phyloP scores from a whole-genome alignment of 1,284 basidiomycete genomes.

The Fomes fomentarius region DNA sequence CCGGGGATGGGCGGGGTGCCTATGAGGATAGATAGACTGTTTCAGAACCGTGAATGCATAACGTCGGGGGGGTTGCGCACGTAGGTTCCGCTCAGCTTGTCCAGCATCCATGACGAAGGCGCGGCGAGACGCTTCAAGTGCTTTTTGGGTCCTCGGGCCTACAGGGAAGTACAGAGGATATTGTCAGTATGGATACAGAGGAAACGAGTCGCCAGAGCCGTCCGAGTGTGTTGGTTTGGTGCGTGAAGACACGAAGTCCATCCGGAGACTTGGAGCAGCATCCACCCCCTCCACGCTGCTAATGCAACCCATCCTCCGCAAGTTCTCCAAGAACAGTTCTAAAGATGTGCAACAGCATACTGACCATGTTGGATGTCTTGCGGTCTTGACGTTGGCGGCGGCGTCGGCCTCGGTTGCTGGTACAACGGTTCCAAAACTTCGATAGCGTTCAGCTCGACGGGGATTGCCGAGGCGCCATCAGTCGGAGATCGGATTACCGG shows the following conservation, averaged over 20 bases:
- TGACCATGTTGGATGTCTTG: slow-evolving; percentile 45
- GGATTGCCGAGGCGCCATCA: slow-evolving; percentile 16
- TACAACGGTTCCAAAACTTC: slow-evolving; percentile 22
- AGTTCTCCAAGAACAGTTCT: slow-evolving; percentile 20
- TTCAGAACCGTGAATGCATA: not conserved
- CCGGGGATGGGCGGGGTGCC: slow-evolving; percentile 96
- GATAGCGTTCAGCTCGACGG: slow-evolving; percentile 25
- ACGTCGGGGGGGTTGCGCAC: slow-evolving; percentile 54
- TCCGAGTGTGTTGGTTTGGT: slow-evolving; percentile 13
- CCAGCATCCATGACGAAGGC: slow-evolving; percentile 99
- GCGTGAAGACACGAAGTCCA: slow-evolving; percentile 29
- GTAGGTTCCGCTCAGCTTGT: slow-evolving; percentile 98
- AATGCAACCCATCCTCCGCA: slow-evolving; percentile 19
- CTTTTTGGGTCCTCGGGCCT: slow-evolving; percentile 99
- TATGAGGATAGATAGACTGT: slow-evolving; percentile 33
- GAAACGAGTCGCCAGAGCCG: slow-evolving; percentile 19
- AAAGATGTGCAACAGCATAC: slow-evolving; percentile 29
- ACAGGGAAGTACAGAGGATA: slow-evolving; percentile 10
- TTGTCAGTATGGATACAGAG: slow-evolving; percentile 25
- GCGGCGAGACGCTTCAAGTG: slow-evolving; percentile 98
- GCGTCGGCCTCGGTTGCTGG: slow-evolving; percentile 33
- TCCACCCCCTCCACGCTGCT: slow-evolving; percentile 34
- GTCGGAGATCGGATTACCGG: too few species aligned
- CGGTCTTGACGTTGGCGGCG: slow-evolving; percentile 39
- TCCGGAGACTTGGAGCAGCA: slow-evolving; percentile 34